phyloP scores from a whole-genome alignment of 805 yeast genomes.

The Schwanniomyces sp. region DNA sequence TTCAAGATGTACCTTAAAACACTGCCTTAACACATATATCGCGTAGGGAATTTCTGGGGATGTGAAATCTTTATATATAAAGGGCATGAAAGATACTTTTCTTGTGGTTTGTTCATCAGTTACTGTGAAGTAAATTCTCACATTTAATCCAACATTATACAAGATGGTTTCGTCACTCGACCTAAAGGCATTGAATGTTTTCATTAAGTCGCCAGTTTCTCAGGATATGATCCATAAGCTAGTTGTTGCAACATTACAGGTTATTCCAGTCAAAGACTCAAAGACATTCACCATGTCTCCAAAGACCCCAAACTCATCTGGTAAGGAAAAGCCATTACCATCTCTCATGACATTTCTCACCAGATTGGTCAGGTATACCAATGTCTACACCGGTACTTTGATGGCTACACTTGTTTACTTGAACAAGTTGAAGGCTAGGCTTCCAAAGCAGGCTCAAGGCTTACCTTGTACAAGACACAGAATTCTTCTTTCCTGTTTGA shows the following conservation, averaged over 20 bases:
- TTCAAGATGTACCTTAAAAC: not conserved
- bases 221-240: constrained; percentile 73
- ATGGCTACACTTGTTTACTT: constrained; percentile 71
- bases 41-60: constrained; percentile 2
- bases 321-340: constrained; percentile 49
- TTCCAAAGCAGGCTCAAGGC: constrained; percentile 74
- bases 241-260: constrained; percentile 65
- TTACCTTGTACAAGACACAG: constrained; percentile 80
- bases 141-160: not conserved
- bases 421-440: constrained; percentile 55
- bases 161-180: constrained; percentile 18
- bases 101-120: not conserved
- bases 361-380: constrained; percentile 68
- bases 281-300: constrained; percentile 23
- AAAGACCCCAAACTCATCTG: constrained; percentile 19
- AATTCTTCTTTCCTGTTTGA: constrained; percentile 70
- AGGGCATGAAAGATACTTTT: not conserved
- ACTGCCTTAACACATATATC: constrained; percentile 1
- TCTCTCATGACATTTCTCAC: constrained; percentile 75
- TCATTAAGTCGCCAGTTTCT: constrained; percentile 65
- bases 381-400: constrained; percentile 78
- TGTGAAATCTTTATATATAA: not conserved
- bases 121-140: not conserved
- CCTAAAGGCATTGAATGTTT: constrained; percentile 54
- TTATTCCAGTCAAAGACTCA: constrained; percentile 57